phyloP scores from a whole-genome alignment of 1,139 yeast species.

The Blastobotrys ciferrii region DNA sequence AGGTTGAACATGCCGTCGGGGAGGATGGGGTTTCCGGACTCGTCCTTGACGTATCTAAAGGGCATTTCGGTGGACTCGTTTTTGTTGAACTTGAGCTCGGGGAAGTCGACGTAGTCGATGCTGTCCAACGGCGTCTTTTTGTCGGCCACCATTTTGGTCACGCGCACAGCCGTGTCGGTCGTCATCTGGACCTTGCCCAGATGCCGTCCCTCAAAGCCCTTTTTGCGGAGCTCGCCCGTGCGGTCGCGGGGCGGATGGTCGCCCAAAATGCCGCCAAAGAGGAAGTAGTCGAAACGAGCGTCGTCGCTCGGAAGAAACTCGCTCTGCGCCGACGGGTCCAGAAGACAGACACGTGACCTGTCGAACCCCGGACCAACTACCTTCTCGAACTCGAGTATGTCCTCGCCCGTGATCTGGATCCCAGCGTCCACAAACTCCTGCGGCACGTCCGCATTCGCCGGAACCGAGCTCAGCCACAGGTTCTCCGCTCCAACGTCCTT shows the following conservation, averaged over 20 bases:
- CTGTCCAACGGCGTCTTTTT: constrained; percentile 57
- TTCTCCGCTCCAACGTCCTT: constrained; percentile 78
- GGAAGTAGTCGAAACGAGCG: constrained; percentile 71
- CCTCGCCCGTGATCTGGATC: constrained; percentile 77
- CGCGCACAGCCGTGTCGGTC: constrained; percentile 93
- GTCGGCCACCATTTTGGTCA: constrained; percentile 74
- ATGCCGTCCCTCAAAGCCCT: constrained; percentile 79
- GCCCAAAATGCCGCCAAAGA: constrained; percentile 95
- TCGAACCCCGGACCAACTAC: constrained; percentile 43
- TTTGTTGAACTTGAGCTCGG: constrained; percentile 83
- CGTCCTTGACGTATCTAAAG: constrained; percentile 76
- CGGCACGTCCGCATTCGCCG: constrained; percentile 59
- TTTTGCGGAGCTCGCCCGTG: constrained; percentile 83
- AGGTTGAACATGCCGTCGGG: constrained; percentile 90
- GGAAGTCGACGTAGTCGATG: constrained; percentile 84
- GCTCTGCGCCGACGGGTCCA: constrained; percentile 81
- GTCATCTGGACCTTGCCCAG: constrained; percentile 92
- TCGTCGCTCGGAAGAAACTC: constrained; percentile 74
- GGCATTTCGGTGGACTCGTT: constrained; percentile 98
- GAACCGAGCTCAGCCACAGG: constrained; percentile 74
- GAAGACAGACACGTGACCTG: constrained; percentile 63
- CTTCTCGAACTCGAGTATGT: constrained; percentile 51
- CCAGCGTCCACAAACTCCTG: constrained; percentile 56
- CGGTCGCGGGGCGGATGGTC: constrained; percentile 96
- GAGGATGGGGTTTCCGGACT: constrained; percentile 64